Evolutionary conservation across 2,329 filamentous ascomycete genomes (phyloP), one percentile per base, ranked within the genome.

Genomic region (Ophiostoma sp.): DNA sequence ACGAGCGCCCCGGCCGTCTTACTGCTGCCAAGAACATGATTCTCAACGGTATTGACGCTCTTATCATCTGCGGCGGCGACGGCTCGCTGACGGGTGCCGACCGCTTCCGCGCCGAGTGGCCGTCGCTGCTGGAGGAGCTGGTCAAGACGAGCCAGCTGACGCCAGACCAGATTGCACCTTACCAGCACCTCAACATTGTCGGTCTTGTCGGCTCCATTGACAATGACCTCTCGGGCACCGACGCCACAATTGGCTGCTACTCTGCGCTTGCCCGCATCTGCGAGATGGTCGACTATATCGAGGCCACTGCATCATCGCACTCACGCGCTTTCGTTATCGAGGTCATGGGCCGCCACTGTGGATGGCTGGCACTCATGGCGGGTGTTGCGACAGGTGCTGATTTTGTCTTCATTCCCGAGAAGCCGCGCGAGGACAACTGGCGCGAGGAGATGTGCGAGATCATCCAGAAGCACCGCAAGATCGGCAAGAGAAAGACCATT

Each of bases 301-400:
- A 99, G 79, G 93, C 94, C 27, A 98, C 95, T 0, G 94, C 94
- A 66, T 89, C 89, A 49, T 97, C 93, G 41, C 95, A 99, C 79
- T 96, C 96, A 72, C 86, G 95, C 74, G 95, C 95, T 52, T 99
- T 99, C 78, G 93, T 99, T 69, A 91, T 99, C 71, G 95, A 97
- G 78, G 95, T 99, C 75, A 99, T 99, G 95, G 95, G 95, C 65
- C 86, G 95, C 70, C 94, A 99, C 80, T 99, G 95, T 77, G 95
- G 95, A 71, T 99, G 95, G 95, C 83, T 99, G 71, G 95, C 95
- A 55, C 84, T 99, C 71, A 97, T 98, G 89, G 90, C 94, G 14
- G 94, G 93, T 75, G 93, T 99, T 70, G 93, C 92, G 69, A 97
- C 92, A 0, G 95, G 94, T 65, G 93, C 95, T 16, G 95, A 99